A percentile compares a stretch with the other conserved stretches of the same genome.
phyloP scores from a whole-genome alignment of 1,284 basidiomycete species.

The Boletus calvinii region DNA sequence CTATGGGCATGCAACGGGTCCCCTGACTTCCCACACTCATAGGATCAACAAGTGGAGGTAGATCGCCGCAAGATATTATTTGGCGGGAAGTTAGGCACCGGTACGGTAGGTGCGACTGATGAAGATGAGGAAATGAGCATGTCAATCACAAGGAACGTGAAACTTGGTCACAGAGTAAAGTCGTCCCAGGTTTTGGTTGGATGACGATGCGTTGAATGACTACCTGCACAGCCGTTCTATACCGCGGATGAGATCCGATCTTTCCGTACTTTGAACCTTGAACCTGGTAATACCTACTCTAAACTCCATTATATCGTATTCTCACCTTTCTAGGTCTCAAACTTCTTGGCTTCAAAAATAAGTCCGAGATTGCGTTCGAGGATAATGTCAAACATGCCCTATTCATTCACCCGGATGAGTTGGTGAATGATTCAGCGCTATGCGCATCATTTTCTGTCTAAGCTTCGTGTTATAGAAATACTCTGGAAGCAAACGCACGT shows the following conservation, averaged over 20 bases:
- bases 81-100: conserved; percentile 58
- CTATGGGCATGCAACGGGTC: neutral
- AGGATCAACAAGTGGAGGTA: conserved; percentile 63
- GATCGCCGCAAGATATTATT: conserved; percentile 58
- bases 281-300: conserved; percentile 58
- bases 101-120: conserved; percentile 44
- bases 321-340: conserved; percentile 58
- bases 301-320: neutral
- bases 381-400: conserved; percentile 90
- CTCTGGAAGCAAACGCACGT: conserved; percentile 89
- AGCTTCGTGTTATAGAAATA: conserved; percentile 52
- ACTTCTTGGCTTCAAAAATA: conserved; percentile 89
- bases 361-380: conserved; percentile 70
- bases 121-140: conserved; percentile 36
- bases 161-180: conserved; percentile 49
- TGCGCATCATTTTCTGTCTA: neutral
- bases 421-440: conserved; percentile 44
- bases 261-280: conserved; percentile 76
- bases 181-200: neutral
- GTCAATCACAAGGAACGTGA: conserved; percentile 42
- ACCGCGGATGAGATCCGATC: conserved; percentile 79
- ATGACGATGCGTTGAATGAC: conserved; percentile 1
- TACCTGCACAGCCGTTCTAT: conserved; percentile 71
- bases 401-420: conserved; percentile 93
- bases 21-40: conserved; percentile 20